Evolutionary conservation across 352 stramenopile genomes (phyloP), one percentile per base, ranked within the genome.

Genomic region (Pilasporangium apinafurcum): DNA sequence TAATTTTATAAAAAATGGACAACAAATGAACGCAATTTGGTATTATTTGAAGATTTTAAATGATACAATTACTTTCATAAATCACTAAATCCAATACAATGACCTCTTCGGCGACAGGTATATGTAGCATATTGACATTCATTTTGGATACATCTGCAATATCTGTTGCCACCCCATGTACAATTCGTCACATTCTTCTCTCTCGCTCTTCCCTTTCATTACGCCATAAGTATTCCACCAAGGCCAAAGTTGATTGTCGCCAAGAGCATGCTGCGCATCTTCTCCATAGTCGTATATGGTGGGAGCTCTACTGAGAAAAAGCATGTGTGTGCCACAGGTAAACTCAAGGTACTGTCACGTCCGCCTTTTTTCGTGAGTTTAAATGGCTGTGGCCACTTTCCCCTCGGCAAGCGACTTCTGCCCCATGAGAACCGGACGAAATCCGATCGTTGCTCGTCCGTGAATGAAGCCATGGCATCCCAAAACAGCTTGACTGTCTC

Each of bases 231-330:
- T 44, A 95, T 95, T 9, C 81, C 92, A 25, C 90, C 89, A 31
- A 96, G 69, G 10, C 92, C 92, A 57, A 96, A 98, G 56, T 95
- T 94, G 57, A 98, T 97, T 1, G 91, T 96, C 36, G 86, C 92
- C 25, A 97, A 70, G 26, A 98, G 60, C 64, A 96, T 95, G 37
- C 76, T 83, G 22, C 68, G 76, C 87, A 97, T 97, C 36, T 81
- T 83, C 22, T 96, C 81, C 32, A 84, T 69, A 2, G 83, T 97
- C 30, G 74, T 92, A 64, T 98, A 98, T 13, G 85, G 83, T 24
- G 93, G 93, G 22, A 98, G 55, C 56, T 98, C 93, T 40, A 98
- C 76, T 20, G 84, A 95, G 59, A 98, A 98, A 69, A 98, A 98
- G 62, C 93, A 98, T 34, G 93, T 97, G 64, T 98, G 93, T 26